A percentile compares a stretch with the other conserved stretches of the same genome.
Conservation (phyloP, 371 early-diverging fungal species). For the Haplosporangium sp. region DNA sequence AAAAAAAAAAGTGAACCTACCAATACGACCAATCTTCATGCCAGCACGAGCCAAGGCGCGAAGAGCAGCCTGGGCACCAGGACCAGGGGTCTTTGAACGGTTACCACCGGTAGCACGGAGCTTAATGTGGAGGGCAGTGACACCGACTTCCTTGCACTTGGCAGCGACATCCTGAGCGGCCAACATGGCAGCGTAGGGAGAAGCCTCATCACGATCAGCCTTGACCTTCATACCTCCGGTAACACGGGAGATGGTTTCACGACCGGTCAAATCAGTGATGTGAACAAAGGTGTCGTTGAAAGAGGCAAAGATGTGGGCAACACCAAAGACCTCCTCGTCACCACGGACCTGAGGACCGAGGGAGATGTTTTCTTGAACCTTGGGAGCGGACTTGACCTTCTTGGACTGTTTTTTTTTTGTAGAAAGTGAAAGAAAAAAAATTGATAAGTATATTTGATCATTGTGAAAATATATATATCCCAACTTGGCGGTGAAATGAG, state of each 20-base stretch:
- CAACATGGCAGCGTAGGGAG: slow-evolving; percentile 99
- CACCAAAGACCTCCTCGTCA: slow-evolving; percentile 99
- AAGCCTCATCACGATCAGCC: slow-evolving; percentile 99
- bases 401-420: too few species aligned
- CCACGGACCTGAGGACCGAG: slow-evolving; percentile 98
- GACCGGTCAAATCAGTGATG: slow-evolving; percentile 99
- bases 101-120: slow-evolving; percentile 99
- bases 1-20: slow-evolving; percentile 6
- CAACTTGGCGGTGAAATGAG: too few species aligned
- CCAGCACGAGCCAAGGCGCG: slow-evolving; percentile 99
- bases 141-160: slow-evolving; percentile 99
- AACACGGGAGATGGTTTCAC: slow-evolving; percentile 99
- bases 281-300: slow-evolving; percentile 99
- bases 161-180: slow-evolving; percentile 99
- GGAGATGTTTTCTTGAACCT: slow-evolving; percentile 88
- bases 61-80: slow-evolving; percentile 99
- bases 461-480: too few species aligned
- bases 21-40: slow-evolving; percentile 60
- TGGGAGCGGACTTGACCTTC: slow-evolving; percentile 81
- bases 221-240: slow-evolving; percentile 99
- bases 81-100: slow-evolving; percentile 99
- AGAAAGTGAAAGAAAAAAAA: too few species aligned
- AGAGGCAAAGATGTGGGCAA: slow-evolving; percentile 99
- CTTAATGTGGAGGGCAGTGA: slow-evolving; percentile 99
- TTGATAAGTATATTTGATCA: too few species aligned